Base-by-base conservation (phyloP, 2,329 filamentous ascomycete genomes). In the Aspergillus floridensis region DNA sequence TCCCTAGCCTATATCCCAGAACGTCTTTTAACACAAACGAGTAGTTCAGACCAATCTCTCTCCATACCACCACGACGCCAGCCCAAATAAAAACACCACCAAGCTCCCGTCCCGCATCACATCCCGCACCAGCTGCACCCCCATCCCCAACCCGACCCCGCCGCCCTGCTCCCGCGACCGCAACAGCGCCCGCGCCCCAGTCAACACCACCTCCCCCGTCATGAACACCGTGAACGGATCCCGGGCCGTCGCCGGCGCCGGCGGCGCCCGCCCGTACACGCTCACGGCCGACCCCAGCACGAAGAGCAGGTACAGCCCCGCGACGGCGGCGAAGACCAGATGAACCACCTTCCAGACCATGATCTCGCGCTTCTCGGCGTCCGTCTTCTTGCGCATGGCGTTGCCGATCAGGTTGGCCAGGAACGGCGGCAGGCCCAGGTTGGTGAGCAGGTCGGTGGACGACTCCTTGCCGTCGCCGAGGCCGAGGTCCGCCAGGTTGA, bases 301-400 rank as follows among this genome's bases (percentile, higher is more conserved):
- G 29, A 76, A 69, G 0, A 79, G 62, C 41, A 79, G 77, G 70
- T 88, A 88, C 46, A 82, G 65, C 0, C 82, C 85, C 22, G 86
- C 75, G 2, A 73, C 67, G n/a, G 87, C 69, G 4, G 85, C 80
- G 68, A 87, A 86, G 16, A 87, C 49, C 5, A 82, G 79, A 67
- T 88, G 86, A 10, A 86, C 69, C 22, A 84, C 71, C 55, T 84
- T 82, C 86, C 85, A 88, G 10, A 83, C 63, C 48, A 65, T 68
- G 38, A 70, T 63, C 12, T 68, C 68, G 56, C 72, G 72, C 63
- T 75, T 69, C 60, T 77, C 71, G 49, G 71, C 66, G 14, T 75
- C 70, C 4, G 72, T 73, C 58, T 72, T 74, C 59, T 70, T 75
- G 68, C 74, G 71, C 35, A 72, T 68, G 22, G 71, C 73, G 58